Evolutionary conservation across 352 stramenopile species (phyloP).

Genomic region (Pythium dissotocum): DNA sequence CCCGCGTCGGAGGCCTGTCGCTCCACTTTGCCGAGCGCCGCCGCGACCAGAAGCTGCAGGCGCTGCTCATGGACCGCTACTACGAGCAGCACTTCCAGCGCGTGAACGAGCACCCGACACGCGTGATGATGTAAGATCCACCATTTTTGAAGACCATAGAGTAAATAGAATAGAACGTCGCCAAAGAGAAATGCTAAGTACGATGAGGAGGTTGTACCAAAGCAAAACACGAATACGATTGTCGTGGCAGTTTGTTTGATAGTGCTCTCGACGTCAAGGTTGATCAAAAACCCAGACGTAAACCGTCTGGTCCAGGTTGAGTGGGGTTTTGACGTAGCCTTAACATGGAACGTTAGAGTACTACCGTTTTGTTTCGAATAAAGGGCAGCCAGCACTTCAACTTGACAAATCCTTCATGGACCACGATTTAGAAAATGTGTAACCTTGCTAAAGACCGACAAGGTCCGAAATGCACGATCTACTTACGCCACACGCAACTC

Average conservation of each 20-base stretch:
- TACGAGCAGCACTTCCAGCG: constrained; percentile 55
- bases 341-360: too few relatives aligned
- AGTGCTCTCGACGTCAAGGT: too few relatives aligned
- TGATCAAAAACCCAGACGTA: too few relatives aligned
- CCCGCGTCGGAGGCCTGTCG: constrained; percentile 57
- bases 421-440: too few relatives aligned
- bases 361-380: too few relatives aligned
- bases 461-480: too few relatives aligned
- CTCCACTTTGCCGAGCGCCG: constrained; percentile 77
- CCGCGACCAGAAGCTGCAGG: constrained; percentile 57
- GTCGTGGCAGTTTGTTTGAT: not conserved
- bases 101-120: constrained; percentile 10
- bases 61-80: constrained; percentile 64
- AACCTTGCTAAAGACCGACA: too few relatives aligned
- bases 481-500: too few relatives aligned
- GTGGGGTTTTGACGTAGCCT: too few relatives aligned
- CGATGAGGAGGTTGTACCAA: not conserved
- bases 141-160: constrained; percentile 4
- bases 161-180: not conserved
- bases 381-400: too few relatives aligned
- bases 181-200: not conserved
- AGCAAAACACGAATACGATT: not conserved
- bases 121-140: constrained; percentile 5
- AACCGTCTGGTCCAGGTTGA: too few relatives aligned
- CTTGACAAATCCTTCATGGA: too few relatives aligned